Percentiles rank a stretch among this genome's conserved stretches.
Evolutionary conservation across 345 rosid genomes (phyloP).

Genomic region (Linum trigynum): DNA sequence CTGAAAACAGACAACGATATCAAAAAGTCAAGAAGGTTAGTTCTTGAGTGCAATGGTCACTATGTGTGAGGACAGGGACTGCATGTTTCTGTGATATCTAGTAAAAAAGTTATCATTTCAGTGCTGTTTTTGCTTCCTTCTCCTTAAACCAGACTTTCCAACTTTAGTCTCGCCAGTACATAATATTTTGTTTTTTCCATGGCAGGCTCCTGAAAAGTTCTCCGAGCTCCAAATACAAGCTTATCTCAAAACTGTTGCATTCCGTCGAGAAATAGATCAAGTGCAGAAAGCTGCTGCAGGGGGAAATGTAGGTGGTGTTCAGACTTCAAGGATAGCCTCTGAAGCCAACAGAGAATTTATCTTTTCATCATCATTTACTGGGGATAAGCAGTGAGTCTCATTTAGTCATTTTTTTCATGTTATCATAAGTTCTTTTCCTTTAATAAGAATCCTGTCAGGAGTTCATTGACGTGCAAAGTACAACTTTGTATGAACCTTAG

Average conservation of each 20-base stretch:
- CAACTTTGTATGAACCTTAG: neutral
- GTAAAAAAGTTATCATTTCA: neutral
- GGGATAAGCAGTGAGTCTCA: constrained; percentile 76
- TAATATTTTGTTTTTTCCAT: constrained; percentile 14
- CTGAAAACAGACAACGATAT: constrained; percentile 90
- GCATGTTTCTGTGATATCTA: neutral
- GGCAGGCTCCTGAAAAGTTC: constrained; percentile 78
- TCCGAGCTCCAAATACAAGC: constrained; percentile 92
- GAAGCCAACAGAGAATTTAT: constrained; percentile 94
- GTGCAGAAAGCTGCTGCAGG: constrained; percentile 91
- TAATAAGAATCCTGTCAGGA: too few relatives aligned
- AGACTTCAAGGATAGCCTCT: constrained; percentile 83
- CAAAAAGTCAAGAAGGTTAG: constrained; percentile 92
- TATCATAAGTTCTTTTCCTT: neutral
- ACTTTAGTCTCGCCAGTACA: constrained; percentile 3
- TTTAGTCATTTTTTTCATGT: neutral
- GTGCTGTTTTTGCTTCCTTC: neutral
- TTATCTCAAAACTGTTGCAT: constrained; percentile 88
- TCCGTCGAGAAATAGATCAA: constrained; percentile 88
- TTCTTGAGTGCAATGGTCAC: constrained; percentile 7
- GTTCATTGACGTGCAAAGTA: neutral
- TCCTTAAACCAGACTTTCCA: neutral
- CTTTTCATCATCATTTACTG: constrained; percentile 78
- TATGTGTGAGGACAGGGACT: neutral
- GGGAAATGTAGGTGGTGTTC: constrained; percentile 71